A percentile compares a stretch with the other conserved stretches of the same genome.
phyloP scores from a whole-genome alignment of 2,329 filamentous ascomycete genomes.

The Diaporthe longicolla region DNA sequence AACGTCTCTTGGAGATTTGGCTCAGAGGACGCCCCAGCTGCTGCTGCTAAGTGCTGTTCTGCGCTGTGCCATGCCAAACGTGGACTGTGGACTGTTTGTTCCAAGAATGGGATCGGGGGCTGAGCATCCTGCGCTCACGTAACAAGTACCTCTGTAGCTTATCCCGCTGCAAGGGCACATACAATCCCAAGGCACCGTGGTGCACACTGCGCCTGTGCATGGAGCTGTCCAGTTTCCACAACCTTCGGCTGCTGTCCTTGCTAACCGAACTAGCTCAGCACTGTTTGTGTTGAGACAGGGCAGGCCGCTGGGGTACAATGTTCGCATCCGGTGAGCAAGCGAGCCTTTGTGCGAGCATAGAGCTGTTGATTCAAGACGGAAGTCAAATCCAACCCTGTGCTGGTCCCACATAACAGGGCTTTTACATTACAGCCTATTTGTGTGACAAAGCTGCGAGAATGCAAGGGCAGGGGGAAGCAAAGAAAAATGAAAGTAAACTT shows the following conservation, averaged over 20 bases:
- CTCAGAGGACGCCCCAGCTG: neutral
- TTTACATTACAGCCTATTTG: neutral
- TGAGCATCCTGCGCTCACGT: conserved; percentile 33
- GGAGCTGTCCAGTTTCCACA: neutral
- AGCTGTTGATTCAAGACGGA: conserved; percentile 24
- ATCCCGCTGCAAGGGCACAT: conserved; percentile 7
- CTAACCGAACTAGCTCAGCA: conserved; percentile 20
- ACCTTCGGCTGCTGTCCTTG: conserved; percentile 22
- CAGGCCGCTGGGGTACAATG: conserved; percentile 1
- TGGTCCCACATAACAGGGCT: conserved; percentile 20
- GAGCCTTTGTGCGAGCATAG: conserved; percentile 25
- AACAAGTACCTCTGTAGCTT: conserved; percentile 12
- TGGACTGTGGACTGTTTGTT: neutral
- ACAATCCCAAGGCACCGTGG: neutral
- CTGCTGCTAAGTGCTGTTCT: neutral
- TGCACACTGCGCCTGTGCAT: neutral
- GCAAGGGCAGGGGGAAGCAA: conserved; percentile 28
- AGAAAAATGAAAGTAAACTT: conserved; percentile 1
- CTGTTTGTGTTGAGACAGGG: conserved; percentile 14
- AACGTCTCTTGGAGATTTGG: conserved; percentile 11
- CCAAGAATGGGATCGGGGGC: conserved; percentile 14
- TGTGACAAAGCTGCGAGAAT: conserved; percentile 26
- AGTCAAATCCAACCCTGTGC: conserved; percentile 9
- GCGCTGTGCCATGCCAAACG: neutral
- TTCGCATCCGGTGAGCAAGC: conserved; percentile 9